A percentile compares a stretch with the other conserved stretches of the same genome.
Evolutionary conservation across 768 basidiomycete species (phyloP).

Genomic region (Cubamyces sp.): DNA sequence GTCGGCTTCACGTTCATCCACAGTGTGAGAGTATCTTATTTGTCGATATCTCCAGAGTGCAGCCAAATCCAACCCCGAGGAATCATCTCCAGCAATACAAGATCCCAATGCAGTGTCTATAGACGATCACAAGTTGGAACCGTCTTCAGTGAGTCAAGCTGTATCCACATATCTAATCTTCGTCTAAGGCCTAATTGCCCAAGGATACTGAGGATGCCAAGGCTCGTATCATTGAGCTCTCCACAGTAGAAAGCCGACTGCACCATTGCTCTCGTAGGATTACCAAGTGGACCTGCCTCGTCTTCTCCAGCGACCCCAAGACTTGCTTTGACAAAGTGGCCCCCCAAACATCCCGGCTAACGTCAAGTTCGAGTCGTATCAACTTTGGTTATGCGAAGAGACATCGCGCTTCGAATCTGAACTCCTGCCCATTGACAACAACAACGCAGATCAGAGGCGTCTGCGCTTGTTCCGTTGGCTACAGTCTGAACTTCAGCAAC

Average conservation of each 20-base stretch:
- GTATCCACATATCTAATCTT: too few species aligned
- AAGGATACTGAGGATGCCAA: not conserved
- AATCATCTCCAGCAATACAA: too few species aligned
- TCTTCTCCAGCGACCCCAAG: not conserved
- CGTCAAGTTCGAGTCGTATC: not conserved
- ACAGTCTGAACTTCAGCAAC: not conserved
- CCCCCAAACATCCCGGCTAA: not conserved
- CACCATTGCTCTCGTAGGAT: not conserved
- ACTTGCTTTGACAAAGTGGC: too few species aligned
- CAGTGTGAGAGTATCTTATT: too few species aligned
- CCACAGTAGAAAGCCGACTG: not conserved
- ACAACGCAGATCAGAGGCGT: not conserved
- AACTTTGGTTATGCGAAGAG: not conserved
- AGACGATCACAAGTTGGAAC: too few species aligned
- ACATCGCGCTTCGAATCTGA: not conserved
- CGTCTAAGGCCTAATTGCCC: too few species aligned
- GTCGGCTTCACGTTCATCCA: too few species aligned
- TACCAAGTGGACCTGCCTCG: not conserved
- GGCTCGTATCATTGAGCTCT: not conserved
- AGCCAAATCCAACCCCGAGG: too few species aligned
- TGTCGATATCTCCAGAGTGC: too few species aligned
- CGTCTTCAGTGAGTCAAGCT: too few species aligned
- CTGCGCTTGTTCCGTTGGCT: not conserved
- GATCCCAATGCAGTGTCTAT: too few species aligned
- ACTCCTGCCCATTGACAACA: not conserved